Evolutionary conservation across 805 yeast genomes (phyloP), one percentile per base, ranked within the genome.

Genomic region (Myxozyma mucilagina): DNA sequence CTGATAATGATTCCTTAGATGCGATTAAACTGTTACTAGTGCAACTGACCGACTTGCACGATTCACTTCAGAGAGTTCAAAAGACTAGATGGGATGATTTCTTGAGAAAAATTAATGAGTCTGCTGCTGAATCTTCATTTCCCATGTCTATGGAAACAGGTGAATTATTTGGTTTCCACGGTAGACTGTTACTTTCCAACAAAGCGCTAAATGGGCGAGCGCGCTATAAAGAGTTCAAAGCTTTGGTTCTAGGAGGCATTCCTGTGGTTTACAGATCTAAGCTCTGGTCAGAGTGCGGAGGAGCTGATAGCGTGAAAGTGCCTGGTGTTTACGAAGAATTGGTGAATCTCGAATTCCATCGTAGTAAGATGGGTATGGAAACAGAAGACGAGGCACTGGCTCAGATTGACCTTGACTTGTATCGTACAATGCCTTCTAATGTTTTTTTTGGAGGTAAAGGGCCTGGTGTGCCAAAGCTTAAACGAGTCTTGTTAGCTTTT

Each of bases 281-380:
- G 39, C 71, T 83, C 9, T 83, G 87, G 87, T 70, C 78, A 11
- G 84, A 83, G 63, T 74, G 84, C n/a, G 76, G 81, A 2, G 85
- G 85, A 0, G 82, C 84, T 0, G 74, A 74, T 59, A 71, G 72
- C 50, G 61, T 79, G 3, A 72, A 72, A 47, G 75, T 78, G 4
- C 83, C 84, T 2, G 84, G 84, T 0, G 80, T 79, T 48, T 84
- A 78, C 65, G 78, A 68, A 43, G 74, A 67, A 56, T 72, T 71
- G 38, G 60, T 66, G 7, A 47, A 57, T 34, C 45, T 41, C 11
- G 39, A 64, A 65, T 14, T 61, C 66, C 38, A 66, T 64, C 50
- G 60, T 4, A 47, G 43, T 24, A 43, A 50, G 44, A 29, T 34
- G 16, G 58, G 47, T 16, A 47, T 49, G 18, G 60, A 56, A 36